Conservation (phyloP, 2,329 filamentous ascomycete genomes). For the Cladosporium halotolerans region DNA sequence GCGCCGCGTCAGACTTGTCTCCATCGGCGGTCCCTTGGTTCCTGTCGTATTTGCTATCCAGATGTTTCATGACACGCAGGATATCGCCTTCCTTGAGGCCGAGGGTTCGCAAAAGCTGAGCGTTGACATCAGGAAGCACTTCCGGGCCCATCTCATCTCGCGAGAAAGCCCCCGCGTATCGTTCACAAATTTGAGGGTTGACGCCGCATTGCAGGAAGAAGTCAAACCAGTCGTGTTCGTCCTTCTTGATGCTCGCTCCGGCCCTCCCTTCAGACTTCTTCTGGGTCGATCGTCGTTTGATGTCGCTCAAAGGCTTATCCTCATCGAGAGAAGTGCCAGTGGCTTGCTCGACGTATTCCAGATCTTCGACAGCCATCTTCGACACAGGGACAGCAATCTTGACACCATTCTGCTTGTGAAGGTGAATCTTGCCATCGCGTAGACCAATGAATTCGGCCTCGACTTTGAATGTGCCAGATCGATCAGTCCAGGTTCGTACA, state of each 20-base stretch:
- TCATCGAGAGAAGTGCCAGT: conserved; percentile 87
- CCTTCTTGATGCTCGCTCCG: conserved; percentile 62
- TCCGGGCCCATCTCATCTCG: conserved; percentile 96
- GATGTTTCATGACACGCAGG: conserved; percentile 82
- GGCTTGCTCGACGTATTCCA: conserved; percentile 85
- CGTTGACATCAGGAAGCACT: conserved; percentile 81
- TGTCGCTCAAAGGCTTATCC: conserved; percentile 84
- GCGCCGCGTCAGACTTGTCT: conserved; percentile 21
- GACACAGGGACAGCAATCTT: conserved; percentile 93
- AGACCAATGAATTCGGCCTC: conserved; percentile 94
- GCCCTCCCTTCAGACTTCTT: conserved; percentile 33
- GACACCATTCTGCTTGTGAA: conserved; percentile 96
- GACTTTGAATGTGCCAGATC: conserved; percentile 92
- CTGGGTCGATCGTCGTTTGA: conserved; percentile 50
- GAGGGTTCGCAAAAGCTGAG: conserved; percentile 73
- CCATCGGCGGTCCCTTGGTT: conserved; percentile 49
- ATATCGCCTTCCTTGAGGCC: conserved; percentile 97
- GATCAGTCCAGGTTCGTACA: conserved; percentile 88
- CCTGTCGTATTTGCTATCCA: conserved; percentile 75
- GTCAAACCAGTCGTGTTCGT: conserved; percentile 96
- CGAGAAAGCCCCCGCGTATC: conserved; percentile 82
- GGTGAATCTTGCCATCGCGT: conserved; percentile 91
- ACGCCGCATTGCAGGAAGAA: conserved; percentile 94
- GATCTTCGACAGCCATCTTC: conserved; percentile 93
- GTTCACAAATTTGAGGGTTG: conserved; percentile 84